These are phyloP conservation scores for Nicotiana tabacum DNA, from an alignment of 257 asterid species.

Conservation along the genomic window DNA sequence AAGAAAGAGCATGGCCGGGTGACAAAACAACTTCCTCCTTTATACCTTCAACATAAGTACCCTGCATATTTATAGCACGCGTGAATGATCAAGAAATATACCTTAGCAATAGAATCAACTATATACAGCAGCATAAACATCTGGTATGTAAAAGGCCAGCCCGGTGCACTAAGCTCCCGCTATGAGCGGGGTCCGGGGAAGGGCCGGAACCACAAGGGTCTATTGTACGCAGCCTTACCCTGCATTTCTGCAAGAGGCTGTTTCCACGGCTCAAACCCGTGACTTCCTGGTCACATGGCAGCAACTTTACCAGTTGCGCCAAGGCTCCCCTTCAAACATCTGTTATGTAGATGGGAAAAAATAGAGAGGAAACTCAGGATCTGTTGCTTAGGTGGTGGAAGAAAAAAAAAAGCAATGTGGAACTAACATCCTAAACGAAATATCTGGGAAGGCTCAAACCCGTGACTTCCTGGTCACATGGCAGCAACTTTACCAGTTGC, in stretches of 20 bases:
- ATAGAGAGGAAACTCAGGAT: neutral
- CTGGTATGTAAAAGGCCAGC: neutral
- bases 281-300: too few species aligned
- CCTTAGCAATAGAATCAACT: conserved; percentile 5
- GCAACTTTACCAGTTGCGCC: too few species aligned
- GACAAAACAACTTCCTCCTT: conserved; percentile 99
- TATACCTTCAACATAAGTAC: conserved; percentile 98
- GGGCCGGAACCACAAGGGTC: too few species aligned
- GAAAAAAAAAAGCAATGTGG: neutral
- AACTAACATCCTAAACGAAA: neutral
- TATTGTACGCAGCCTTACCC: too few species aligned
- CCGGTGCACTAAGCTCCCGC: too few species aligned
- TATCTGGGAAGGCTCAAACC: neutral
- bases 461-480: too few species aligned
- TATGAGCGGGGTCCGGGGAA: too few species aligned
- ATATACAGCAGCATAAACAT: neutral
- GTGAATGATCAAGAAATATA: neutral
- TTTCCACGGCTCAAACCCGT: too few species aligned
- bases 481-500: too few species aligned
- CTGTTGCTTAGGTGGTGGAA: neutral
- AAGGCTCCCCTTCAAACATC: neutral
- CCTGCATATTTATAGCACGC: conserved; percentile 41
- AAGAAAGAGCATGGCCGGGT: conserved; percentile 98
- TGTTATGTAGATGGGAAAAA: neutral
- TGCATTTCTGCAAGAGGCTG: too few species aligned